Percentiles rank a stretch among this genome's conserved stretches.
phyloP scores from a whole-genome alignment of 2,329 filamentous ascomycete genomes.

The Colletotrichum costaricense region DNA sequence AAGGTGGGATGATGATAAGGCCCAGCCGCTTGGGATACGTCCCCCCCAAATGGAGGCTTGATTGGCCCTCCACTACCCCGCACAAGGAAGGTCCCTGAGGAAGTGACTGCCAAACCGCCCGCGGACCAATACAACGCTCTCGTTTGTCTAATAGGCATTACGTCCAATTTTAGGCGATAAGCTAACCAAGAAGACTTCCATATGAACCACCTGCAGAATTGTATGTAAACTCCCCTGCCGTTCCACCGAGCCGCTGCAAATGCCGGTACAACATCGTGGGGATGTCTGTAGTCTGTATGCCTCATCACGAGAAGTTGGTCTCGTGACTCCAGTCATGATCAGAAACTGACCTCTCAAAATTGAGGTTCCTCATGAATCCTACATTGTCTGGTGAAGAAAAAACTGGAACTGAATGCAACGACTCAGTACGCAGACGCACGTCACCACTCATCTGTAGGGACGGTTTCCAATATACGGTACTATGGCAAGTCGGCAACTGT shows the following conservation, averaged over 20 bases:
- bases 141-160: conserved; percentile 35
- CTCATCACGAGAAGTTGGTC: background rate
- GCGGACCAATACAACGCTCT: conserved; percentile 22
- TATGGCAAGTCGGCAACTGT: background rate
- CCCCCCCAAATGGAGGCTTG: conserved; percentile 6
- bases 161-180: conserved; percentile 33
- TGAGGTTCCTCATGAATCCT: background rate
- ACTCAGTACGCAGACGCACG: background rate
- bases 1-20: conserved; percentile 34
- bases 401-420: background rate
- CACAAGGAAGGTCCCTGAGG: conserved; percentile 26
- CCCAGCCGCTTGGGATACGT: background rate
- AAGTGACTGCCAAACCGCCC: background rate
- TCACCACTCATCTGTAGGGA: background rate
- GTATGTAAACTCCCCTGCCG: background rate
- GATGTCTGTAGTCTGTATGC: background rate
- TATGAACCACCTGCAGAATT: too few species aligned
- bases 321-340: background rate
- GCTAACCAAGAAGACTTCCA: background rate
- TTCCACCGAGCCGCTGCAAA: conserved; percentile 5
- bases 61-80: conserved; percentile 30
- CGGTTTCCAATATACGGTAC: too few species aligned
- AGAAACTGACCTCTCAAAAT: background rate
- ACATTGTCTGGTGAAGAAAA: background rate
- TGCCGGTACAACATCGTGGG: background rate